Percentiles rank a stretch among this genome's conserved stretches.
Evolutionary conservation across 2,329 filamentous ascomycete genomes (phyloP).

Genomic region (Fusarium hainanense): DNA sequence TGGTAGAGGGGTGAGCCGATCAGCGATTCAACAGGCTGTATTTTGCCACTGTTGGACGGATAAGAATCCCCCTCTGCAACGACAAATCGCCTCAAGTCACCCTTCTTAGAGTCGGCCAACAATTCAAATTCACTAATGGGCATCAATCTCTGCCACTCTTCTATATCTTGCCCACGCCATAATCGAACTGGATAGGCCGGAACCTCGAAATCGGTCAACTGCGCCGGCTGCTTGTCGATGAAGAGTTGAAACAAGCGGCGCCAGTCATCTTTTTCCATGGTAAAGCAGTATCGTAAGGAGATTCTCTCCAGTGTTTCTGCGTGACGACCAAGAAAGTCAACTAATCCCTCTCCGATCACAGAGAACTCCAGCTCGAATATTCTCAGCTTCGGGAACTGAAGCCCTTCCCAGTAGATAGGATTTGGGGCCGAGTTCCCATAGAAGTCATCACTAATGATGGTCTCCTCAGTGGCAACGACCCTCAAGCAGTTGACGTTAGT

Average conservation of each 20-base stretch:
- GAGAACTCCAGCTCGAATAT: background rate
- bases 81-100: background rate
- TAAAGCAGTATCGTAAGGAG: background rate
- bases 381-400: rapidly evolving
- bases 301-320: background rate
- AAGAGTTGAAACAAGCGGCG: background rate
- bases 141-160: background rate
- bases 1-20: background rate
- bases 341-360: background rate
- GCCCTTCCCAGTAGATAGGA: rapidly evolving
- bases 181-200: background rate
- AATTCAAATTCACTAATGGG: background rate
- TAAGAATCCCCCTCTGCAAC: rapidly evolving
- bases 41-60: too few species aligned
- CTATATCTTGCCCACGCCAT: background rate
- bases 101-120: background rate
- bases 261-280: background rate
- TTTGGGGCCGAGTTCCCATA: rapidly evolving
- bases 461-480: rapidly evolving
- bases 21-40: background rate
- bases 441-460: background rate
- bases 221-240: background rate
- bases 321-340: background rate
- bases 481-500: background rate
- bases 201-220: background rate